Base-by-base conservation (phyloP, 768 basidiomycete species). In the Phanerodontia chrysosporium region DNA sequence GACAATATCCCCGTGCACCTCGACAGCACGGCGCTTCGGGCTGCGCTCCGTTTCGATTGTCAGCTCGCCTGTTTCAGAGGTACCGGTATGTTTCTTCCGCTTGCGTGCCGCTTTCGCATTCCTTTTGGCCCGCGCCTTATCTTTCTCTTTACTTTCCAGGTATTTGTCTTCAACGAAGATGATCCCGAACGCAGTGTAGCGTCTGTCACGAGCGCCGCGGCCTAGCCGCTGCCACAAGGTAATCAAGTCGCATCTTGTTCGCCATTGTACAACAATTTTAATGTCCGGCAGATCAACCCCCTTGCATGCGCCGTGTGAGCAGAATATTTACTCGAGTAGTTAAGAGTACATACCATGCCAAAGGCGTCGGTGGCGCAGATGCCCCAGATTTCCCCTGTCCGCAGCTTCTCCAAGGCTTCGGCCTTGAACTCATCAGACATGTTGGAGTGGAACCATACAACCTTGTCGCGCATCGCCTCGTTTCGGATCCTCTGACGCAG, bases 401-500 rank as follows among this genome's bases (percentile, higher is more conserved):
- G 24, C 39, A 59, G 45, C 39, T 45, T 46, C 30, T 56, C 39
- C 3, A 48, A 24, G 6, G 35, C 46, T 10, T 28, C 36, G 25
- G 27, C 25, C 21, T 45, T 35, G 39, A 35, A 61, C n/a, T 39
- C 29, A 1, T 21, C 32, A 6, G 49, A 32, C 46, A 51, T 62
- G 21, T 58, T 51, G 8, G 60, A 52, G 39, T 62, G 22, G 45
- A 62, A 62, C 58, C 58, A 59, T n/a, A 28, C 10, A 24, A 59
- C n/a, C n/a, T 53, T 45, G 9, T 59, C 22, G 5, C 36, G 21
- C 27, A n/a, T n/a, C n/a, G 27, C 9, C 24, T 55, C 58, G 32
- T 14, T 2, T 6, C 36, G 51, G 2, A 59, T 28, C 13, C 32
- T 30, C 12, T 24, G 25, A 2, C 42, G 55, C 16, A 61, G 30